Evolutionary conservation across 2,329 filamentous ascomycete species (phyloP).

Genomic region (Thyridium curvatum): DNA sequence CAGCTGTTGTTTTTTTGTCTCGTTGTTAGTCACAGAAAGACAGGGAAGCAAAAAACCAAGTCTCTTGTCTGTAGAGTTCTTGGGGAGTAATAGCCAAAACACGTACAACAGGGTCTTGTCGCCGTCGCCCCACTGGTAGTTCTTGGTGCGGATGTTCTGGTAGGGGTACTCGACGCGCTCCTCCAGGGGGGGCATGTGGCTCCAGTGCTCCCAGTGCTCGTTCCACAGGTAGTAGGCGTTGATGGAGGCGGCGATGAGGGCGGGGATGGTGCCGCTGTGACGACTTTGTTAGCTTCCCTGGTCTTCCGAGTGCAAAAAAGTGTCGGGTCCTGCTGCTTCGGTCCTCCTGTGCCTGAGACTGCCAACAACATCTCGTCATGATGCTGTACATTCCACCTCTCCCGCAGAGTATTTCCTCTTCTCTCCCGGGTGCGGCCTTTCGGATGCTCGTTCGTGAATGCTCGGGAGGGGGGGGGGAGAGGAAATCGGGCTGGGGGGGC

Average conservation of each 20-base stretch:
- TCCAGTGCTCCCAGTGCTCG: conserved; percentile 96
- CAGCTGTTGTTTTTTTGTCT: conserved; percentile 63
- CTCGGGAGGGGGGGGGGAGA: too few species aligned
- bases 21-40: too few species aligned
- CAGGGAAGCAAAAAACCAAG: too few species aligned
- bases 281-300: too few species aligned
- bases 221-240: conserved; percentile 92
- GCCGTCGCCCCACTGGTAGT: conserved; percentile 90
- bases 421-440: too few species aligned
- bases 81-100: neutral
- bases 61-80: conserved; percentile 43
- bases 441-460: too few species aligned
- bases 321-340: too few species aligned
- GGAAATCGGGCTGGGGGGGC: too few species aligned
- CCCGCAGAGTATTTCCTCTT: neutral
- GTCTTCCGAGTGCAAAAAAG: neutral
- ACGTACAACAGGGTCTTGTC: conserved; percentile 58
- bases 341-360: too few species aligned
- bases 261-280: conserved; percentile 66
- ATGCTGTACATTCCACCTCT: too few species aligned
- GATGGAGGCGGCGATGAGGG: conserved; percentile 61
- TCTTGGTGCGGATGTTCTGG: conserved; percentile 96
- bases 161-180: conserved; percentile 92
- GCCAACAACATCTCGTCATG: too few species aligned
- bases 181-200: conserved; percentile 77